A percentile compares a stretch with the other conserved stretches of the same genome.
Evolutionary conservation across 148 eudicot genomes (phyloP).

Genomic region (Rhododendron ferrugineum): DNA sequence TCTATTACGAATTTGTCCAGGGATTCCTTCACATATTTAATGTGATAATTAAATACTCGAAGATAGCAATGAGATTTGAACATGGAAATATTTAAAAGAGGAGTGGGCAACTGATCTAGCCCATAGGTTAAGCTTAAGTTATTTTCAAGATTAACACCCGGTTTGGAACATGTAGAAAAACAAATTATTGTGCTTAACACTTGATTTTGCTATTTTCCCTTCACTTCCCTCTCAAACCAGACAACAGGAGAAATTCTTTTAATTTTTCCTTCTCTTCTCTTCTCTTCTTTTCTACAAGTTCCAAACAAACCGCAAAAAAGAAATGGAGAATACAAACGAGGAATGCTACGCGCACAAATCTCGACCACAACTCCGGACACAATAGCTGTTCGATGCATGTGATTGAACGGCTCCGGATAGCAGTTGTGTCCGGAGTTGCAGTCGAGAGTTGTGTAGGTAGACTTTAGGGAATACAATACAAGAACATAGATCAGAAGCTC

Average conservation of each 20-base stretch:
- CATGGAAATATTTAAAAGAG: background rate
- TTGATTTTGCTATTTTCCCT: background rate
- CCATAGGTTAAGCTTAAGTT: background rate
- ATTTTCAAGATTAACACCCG: background rate
- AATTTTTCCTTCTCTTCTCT: background rate
- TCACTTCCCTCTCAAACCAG: background rate
- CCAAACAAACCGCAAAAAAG: background rate
- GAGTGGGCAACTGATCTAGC: background rate
- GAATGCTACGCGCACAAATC: background rate
- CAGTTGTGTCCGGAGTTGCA: background rate
- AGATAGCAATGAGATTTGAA: background rate
- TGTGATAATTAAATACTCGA: background rate
- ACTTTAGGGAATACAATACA: background rate
- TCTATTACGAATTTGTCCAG: background rate
- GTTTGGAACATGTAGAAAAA: background rate
- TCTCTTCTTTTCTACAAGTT: too few species aligned
- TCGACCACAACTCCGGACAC: too few species aligned
- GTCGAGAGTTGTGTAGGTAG: background rate
- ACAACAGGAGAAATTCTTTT: background rate
- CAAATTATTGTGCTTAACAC: background rate
- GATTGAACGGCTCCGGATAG: background rate
- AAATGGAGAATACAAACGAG: background rate
- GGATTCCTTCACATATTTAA: background rate
- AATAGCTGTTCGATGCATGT: too few species aligned
- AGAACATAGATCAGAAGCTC: slow-evolving; percentile 12